These are phyloP conservation scores for Hirsutella minnesotensis DNA, from an alignment of 2,329 filamentous ascomycete species.

Conservation along the genomic window DNA sequence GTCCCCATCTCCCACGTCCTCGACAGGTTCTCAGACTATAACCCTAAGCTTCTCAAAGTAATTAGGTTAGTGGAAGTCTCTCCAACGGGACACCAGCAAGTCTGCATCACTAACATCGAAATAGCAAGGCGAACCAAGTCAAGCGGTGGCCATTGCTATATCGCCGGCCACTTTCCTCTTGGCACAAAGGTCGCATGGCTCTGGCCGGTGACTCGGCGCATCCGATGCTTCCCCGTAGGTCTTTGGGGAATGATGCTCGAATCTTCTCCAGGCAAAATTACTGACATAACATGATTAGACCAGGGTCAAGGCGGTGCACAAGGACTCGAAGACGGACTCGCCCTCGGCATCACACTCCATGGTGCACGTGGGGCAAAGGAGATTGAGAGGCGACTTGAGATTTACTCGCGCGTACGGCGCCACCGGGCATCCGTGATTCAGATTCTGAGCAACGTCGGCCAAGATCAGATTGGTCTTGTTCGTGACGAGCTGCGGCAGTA, in stretches of 20 bases:
- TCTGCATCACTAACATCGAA: background rate
- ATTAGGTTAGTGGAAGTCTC: slow-evolving; percentile 11
- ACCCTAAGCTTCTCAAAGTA: slow-evolving; percentile 14
- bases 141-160: slow-evolving; percentile 24
- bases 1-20: slow-evolving; percentile 17
- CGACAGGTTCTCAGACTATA: slow-evolving; percentile 14
- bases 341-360: slow-evolving; percentile 17
- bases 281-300: slow-evolving; percentile 11
- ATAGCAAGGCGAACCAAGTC: slow-evolving; percentile 21
- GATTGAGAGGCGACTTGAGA: slow-evolving; percentile 10
- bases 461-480: slow-evolving; percentile 17
- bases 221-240: slow-evolving; percentile 25
- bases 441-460: slow-evolving; percentile 25
- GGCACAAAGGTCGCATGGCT: slow-evolving; percentile 18
- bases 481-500: slow-evolving; percentile 15
- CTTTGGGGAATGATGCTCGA: background rate
- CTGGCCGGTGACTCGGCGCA: slow-evolving; percentile 26
- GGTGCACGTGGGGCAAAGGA: slow-evolving; percentile 9
- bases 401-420: slow-evolving; percentile 14
- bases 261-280: background rate
- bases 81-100: background rate
- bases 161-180: slow-evolving; percentile 18
- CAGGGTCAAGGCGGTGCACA: slow-evolving; percentile 26
- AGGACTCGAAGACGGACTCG: slow-evolving; percentile 22
- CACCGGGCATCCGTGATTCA: slow-evolving; percentile 22